Evolutionary conservation across 768 basidiomycete genomes (phyloP).

Genomic region (Brasilioporus rufonigricans): DNA sequence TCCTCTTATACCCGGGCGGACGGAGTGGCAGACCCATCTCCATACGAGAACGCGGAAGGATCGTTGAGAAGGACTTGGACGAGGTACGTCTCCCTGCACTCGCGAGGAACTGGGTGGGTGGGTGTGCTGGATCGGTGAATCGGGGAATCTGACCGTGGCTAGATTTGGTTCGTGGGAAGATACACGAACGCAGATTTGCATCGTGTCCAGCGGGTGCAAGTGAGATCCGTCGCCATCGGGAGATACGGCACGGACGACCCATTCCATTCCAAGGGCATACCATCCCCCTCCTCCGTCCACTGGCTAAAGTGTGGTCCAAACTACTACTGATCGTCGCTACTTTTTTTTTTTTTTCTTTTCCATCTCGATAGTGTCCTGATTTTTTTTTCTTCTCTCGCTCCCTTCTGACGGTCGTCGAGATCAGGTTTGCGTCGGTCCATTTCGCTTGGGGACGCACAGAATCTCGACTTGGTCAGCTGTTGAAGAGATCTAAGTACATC

Average conservation of each 20-base stretch:
- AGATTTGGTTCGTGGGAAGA: constrained; percentile 29
- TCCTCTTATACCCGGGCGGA: constrained; percentile 20
- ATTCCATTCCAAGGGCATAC: constrained; percentile 11
- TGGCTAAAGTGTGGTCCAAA: not conserved
- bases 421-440: constrained; percentile 1
- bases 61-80: constrained; percentile 3
- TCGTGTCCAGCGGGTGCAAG: constrained; percentile 30
- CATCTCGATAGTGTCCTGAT: constrained; percentile 2
- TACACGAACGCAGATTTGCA: constrained; percentile 29
- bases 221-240: constrained; percentile 63
- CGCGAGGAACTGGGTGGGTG: too few relatives aligned
- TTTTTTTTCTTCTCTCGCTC: constrained; percentile 4
- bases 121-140: constrained; percentile 25
- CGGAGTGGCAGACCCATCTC: not conserved
- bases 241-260: constrained; percentile 51
- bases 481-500: constrained; percentile 18
- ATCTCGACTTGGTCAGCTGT: not conserved
- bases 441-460: constrained; percentile 4
- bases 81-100: too few relatives aligned
- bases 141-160: constrained; percentile 25
- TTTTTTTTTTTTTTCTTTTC: constrained; percentile 26
- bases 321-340: constrained; percentile 1
- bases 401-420: not conserved
- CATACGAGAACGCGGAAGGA: constrained; percentile 11
- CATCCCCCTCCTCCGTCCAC: constrained; percentile 7